Percentiles rank a stretch among this genome's conserved stretches.
phyloP scores from a whole-genome alignment of 306 rosid species.

The Lablab purpureus region DNA sequence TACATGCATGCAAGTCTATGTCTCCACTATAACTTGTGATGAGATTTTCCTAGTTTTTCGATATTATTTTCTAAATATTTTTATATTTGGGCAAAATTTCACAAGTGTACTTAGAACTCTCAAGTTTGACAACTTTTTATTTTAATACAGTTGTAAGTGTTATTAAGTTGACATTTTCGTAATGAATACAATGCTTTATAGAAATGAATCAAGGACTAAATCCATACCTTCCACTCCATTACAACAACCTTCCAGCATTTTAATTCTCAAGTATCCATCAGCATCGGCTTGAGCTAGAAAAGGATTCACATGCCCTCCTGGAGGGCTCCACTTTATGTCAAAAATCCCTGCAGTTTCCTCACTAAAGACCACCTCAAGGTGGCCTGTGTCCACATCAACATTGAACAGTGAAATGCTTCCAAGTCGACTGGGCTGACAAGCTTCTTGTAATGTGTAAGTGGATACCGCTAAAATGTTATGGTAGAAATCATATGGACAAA shows the following conservation, averaged over 20 bases:
- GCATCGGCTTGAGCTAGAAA: slow-evolving; percentile 85
- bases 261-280: slow-evolving; percentile 81
- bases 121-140: slow-evolving; percentile 54
- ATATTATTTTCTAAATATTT: neutral
- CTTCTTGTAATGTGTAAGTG: slow-evolving; percentile 81
- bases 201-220: slow-evolving; percentile 60
- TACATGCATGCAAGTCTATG: neutral
- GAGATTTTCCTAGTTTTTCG: no score
- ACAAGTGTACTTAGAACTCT: no score
- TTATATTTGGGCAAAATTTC: neutral
- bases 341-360: slow-evolving; percentile 73
- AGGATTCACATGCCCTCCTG: slow-evolving; percentile 52
- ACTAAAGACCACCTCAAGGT: slow-evolving; percentile 58
- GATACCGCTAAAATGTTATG: slow-evolving; percentile 77
- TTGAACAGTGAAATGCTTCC: slow-evolving; percentile 84
- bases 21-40: neutral
- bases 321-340: slow-evolving; percentile 87
- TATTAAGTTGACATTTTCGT: slow-evolving; percentile 7
- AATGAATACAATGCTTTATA: neutral
- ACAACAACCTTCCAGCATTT: slow-evolving; percentile 49
- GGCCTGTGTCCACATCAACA: slow-evolving; percentile 50
- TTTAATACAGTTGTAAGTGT: neutral
- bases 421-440: slow-evolving; percentile 63
- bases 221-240: slow-evolving; percentile 64
- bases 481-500: slow-evolving; percentile 70